These are phyloP conservation scores for Ogataea wickerhamii DNA, from an alignment of 805 yeast species.

Conservation along the genomic window DNA sequence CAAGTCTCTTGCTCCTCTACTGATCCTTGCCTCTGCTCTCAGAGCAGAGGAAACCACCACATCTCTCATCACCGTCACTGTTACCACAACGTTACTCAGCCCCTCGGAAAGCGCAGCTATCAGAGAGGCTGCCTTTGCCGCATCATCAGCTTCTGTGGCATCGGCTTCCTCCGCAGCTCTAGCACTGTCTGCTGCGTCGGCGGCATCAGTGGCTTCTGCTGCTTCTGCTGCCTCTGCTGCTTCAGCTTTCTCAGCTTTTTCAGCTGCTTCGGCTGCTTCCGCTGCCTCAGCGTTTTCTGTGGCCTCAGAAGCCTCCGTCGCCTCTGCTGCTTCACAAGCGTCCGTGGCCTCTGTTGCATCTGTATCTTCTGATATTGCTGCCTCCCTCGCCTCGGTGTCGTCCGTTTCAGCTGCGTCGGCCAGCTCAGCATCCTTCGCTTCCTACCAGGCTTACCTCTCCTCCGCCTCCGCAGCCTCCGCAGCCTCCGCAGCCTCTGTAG, in stretches of 20 bases:
- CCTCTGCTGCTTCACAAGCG: conserved; percentile 17
- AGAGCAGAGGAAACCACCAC: conserved; percentile 39
- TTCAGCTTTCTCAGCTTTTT: conserved; percentile 33
- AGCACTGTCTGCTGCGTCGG: conserved; percentile 18
- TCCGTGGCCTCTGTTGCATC: conserved; percentile 17
- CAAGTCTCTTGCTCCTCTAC: conserved; percentile 24
- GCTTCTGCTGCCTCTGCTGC: conserved; percentile 29
- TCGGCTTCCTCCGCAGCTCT: conserved; percentile 17
- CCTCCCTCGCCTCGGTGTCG: conserved; percentile 15
- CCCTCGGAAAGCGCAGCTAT: conserved; percentile 41
- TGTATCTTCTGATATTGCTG: conserved; percentile 19
- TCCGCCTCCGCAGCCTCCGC: conserved; percentile 8
- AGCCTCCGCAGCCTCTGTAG: conserved; percentile 9
- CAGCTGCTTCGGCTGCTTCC: conserved; percentile 34
- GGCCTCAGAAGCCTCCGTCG: conserved; percentile 22
- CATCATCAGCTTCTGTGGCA: conserved; percentile 16
- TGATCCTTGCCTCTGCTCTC: conserved; percentile 23
- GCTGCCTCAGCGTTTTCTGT: conserved; percentile 24
- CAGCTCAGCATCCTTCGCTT: conserved; percentile 8
- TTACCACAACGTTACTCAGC: conserved; percentile 43
- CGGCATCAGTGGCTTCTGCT: conserved; percentile 19
- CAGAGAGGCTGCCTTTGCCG: conserved; percentile 19
- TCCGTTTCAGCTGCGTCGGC: conserved; percentile 10
- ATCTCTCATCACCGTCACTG: conserved; percentile 40
- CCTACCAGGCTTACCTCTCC: no score